phyloP scores from a whole-genome alignment of 805 yeast species.

The Pichia gijzeniarum region DNA sequence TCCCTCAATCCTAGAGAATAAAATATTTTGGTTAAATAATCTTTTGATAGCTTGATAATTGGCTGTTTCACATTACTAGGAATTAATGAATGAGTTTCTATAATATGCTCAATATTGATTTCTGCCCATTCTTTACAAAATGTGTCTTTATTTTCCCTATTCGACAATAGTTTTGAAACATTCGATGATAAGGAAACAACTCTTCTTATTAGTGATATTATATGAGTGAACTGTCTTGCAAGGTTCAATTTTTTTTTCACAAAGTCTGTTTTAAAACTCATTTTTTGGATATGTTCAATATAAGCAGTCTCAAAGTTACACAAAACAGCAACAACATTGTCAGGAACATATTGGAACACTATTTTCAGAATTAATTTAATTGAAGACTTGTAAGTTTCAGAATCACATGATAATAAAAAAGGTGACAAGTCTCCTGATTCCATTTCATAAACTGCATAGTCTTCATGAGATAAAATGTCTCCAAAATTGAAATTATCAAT shows the following conservation, averaged over 20 bases:
- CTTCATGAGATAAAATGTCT: conserved; percentile 31
- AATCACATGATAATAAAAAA: conserved; percentile 69
- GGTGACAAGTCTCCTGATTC: conserved; percentile 13
- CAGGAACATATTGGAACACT: conserved; percentile 54
- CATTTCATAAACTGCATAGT: neutral
- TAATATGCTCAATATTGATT: conserved; percentile 30
- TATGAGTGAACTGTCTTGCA: conserved; percentile 30
- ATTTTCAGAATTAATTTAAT: conserved; percentile 57
- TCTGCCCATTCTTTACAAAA: conserved; percentile 31
- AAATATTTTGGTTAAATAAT: conserved; percentile 26
- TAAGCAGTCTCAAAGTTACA: conserved; percentile 45
- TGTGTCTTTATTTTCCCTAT: conserved; percentile 26
- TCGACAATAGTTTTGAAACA: conserved; percentile 43
- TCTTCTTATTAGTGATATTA: conserved; percentile 18
- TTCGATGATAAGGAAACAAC: conserved; percentile 23
- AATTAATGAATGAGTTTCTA: conserved; percentile 15
- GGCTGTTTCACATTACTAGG: conserved; percentile 14
- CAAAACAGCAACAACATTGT: conserved; percentile 46
- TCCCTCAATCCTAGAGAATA: neutral
- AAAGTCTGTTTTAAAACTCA: conserved; percentile 45
- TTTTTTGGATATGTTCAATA: conserved; percentile 37
- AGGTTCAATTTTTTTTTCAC: conserved; percentile 45
- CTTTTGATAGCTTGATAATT: conserved; percentile 31
- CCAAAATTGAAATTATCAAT: conserved; percentile 45
- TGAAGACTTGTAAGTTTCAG: conserved; percentile 47